A percentile compares a stretch with the other conserved stretches of the same genome.
Conservation (phyloP, 1,284 basidiomycete genomes). For the Cryptococcus neoformans region DNA sequence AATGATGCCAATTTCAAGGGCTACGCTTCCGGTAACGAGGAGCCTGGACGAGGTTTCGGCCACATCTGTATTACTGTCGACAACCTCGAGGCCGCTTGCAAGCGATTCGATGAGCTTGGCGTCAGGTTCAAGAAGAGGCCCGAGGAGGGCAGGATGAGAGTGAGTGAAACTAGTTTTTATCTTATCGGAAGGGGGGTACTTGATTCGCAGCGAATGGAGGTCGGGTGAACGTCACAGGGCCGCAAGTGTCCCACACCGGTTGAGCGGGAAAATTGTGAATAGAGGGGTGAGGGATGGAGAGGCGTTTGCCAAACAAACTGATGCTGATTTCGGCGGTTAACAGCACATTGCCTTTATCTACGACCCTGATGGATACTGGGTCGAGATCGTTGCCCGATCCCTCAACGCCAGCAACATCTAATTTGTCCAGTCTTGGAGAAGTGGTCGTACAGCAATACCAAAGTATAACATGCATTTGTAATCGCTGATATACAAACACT, state of each 20-base stretch:
- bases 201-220: neutral
- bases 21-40: conserved; percentile 77
- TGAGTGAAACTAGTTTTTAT: conserved; percentile 52
- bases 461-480: no score
- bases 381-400: conserved; percentile 51
- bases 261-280: neutral
- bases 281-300: neutral
- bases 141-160: conserved; percentile 78
- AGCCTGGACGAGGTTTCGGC: conserved; percentile 78
- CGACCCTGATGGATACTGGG: conserved; percentile 70
- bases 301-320: neutral
- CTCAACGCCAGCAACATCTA: neutral
- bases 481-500: no score
- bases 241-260: neutral
- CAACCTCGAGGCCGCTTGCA: conserved; percentile 78
- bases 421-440: neutral
- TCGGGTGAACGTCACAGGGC: no score
- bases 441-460: no score
- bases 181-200: neutral
- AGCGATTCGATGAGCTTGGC: conserved; percentile 74
- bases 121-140: conserved; percentile 87
- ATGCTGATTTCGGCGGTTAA: neutral
- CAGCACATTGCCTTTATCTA: conserved; percentile 68
- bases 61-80: conserved; percentile 79
- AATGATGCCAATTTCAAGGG: conserved; percentile 69